A percentile compares a stretch with the other conserved stretches of the same genome.
Conservation (phyloP, 1,284 basidiomycete genomes). For the Vanrija pseudolonga region DNA sequence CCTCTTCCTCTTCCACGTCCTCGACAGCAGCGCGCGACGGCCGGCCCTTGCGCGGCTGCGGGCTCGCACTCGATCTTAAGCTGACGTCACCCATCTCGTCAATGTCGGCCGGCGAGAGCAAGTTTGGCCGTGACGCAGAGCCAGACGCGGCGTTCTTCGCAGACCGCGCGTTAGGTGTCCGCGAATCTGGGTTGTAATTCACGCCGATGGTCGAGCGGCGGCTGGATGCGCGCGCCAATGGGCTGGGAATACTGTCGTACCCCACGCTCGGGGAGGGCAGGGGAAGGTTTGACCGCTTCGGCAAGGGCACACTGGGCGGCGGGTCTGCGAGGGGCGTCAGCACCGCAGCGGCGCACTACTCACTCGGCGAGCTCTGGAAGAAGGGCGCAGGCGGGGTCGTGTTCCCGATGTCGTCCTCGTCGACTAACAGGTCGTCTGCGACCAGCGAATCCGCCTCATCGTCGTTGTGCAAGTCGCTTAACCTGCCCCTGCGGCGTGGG, state of each 20-base stretch:
- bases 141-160: background rate
- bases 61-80: background rate
- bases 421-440: constrained; percentile 52
- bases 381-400: constrained; percentile 5
- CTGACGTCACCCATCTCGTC: constrained; percentile 4
- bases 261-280: constrained; percentile 18
- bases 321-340: constrained; percentile 25
- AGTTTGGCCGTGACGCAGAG: background rate
- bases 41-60: too few species aligned
- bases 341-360: background rate
- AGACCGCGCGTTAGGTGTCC: too few species aligned
- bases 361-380: constrained; percentile 15
- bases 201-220: constrained; percentile 10
- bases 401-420: constrained; percentile 16
- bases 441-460: constrained; percentile 56
- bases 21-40: background rate
- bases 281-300: constrained; percentile 16
- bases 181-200: background rate
- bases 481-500: background rate
- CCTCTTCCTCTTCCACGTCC: background rate
- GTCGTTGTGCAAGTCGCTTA: constrained; percentile 43
- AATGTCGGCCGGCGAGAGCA: background rate
- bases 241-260: constrained; percentile 28
- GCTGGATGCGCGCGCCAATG: constrained; percentile 7
- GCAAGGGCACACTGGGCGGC: constrained; percentile 22